phyloP scores from a whole-genome alignment of 306 rosid species.

The Medicago truncatula region DNA sequence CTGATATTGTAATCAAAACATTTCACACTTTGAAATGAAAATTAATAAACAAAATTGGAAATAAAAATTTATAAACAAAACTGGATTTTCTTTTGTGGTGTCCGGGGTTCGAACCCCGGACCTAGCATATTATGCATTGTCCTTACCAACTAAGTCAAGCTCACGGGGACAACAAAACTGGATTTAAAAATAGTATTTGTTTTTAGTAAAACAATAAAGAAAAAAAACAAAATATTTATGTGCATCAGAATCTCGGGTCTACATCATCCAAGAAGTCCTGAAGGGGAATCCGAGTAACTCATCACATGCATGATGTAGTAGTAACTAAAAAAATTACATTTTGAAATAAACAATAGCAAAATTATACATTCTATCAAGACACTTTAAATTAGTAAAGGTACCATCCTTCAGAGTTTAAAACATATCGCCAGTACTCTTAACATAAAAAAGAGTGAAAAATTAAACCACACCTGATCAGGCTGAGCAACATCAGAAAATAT shows the following conservation, averaged over 20 bases:
- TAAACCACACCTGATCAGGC: slow-evolving; percentile 85
- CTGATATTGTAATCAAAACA: not conserved
- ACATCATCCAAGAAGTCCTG: slow-evolving; percentile 71
- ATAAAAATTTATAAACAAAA: not conserved
- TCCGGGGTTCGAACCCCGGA: no score
- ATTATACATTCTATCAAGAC: no score
- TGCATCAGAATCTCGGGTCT: slow-evolving; percentile 73
- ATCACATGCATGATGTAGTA: slow-evolving; percentile 41
- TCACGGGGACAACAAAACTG: not conserved
- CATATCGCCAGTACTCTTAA: not conserved
- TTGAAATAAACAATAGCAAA: not conserved
- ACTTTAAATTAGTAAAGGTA: not conserved
- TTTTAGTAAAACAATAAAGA: not conserved
- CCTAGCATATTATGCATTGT: no score
- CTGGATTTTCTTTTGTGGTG: no score
- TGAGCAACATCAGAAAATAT: slow-evolving; percentile 98
- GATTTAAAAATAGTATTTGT: not conserved
- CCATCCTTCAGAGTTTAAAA: not conserved
- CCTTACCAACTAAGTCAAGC: no score
- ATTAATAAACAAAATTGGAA: not conserved
- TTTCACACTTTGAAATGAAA: not conserved
- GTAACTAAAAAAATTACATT: not conserved
- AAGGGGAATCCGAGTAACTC: slow-evolving; percentile 81
- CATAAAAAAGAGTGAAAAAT: not conserved
- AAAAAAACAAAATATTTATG: not conserved